phyloP scores from a whole-genome alignment of 176 grass and related monocot genomes.

The Musa beccarii region DNA sequence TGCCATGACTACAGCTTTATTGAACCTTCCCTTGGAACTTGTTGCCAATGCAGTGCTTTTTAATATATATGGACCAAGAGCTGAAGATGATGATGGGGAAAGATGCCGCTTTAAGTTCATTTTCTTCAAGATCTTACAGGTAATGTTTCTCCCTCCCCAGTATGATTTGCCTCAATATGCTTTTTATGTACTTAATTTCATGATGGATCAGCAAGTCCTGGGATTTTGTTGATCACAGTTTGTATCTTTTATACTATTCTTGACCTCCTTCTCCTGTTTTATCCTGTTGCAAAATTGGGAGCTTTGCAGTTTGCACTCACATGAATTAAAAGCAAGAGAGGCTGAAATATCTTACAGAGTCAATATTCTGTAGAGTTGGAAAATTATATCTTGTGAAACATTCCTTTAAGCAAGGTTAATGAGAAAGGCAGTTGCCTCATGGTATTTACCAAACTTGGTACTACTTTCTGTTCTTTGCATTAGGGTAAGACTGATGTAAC shows the following conservation, averaged over 20 bases:
- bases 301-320: not conserved
- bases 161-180: not conserved
- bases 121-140: constrained; percentile 89
- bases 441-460: too few species aligned
- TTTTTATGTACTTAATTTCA: not conserved
- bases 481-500: too few species aligned
- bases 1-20: not conserved
- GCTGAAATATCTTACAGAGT: too few species aligned
- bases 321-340: too few species aligned
- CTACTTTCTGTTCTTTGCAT: too few species aligned
- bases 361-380: too few species aligned
- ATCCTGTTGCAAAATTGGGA: not conserved
- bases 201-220: not conserved
- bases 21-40: not conserved
- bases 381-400: too few species aligned
- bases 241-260: not conserved
- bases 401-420: too few species aligned
- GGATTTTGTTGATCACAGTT: not conserved
- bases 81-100: constrained; percentile 62
- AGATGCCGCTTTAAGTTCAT: constrained; percentile 70
- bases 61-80: constrained; percentile 92
- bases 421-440: too few species aligned
- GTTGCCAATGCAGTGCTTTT: constrained; percentile 51
- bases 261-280: not conserved
- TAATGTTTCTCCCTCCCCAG: constrained; percentile 7